Evolutionary conservation across 2,329 filamentous ascomycete genomes (phyloP).

Genomic region (Ophidiomyces ophidiicola): DNA sequence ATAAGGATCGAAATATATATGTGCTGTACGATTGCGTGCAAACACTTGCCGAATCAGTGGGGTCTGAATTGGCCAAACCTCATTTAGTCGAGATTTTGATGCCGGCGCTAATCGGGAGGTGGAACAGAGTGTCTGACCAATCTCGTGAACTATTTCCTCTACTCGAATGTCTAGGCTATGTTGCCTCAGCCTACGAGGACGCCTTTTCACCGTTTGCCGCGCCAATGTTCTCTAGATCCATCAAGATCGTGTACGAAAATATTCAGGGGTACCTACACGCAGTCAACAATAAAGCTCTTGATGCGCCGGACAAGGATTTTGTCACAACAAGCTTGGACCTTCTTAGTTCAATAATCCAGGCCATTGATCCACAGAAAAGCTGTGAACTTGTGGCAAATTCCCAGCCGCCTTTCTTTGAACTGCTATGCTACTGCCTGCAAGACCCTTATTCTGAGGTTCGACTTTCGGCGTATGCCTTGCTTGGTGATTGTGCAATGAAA

Average conservation of each 20-base stretch:
- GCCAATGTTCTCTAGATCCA: slow-evolving; percentile 76
- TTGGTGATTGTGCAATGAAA: slow-evolving; percentile 90
- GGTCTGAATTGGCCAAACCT: slow-evolving; percentile 64
- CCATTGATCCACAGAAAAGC: slow-evolving; percentile 61
- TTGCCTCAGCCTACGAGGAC: slow-evolving; percentile 72
- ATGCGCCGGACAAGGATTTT: slow-evolving; percentile 91
- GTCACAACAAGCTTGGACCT: slow-evolving; percentile 89
- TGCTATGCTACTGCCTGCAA: slow-evolving; percentile 84
- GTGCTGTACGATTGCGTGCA: slow-evolving; percentile 98
- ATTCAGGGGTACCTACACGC: slow-evolving; percentile 67
- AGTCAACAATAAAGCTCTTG: slow-evolving; percentile 53
- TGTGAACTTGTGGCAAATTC: slow-evolving; percentile 63
- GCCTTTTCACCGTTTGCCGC: slow-evolving; percentile 74
- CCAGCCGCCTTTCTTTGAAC: slow-evolving; percentile 76
- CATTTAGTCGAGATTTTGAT: slow-evolving; percentile 77
- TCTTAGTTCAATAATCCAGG: slow-evolving; percentile 84
- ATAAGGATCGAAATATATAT: slow-evolving; percentile 99
- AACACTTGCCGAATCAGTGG: slow-evolving; percentile 85
- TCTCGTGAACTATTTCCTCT: slow-evolving; percentile 89
- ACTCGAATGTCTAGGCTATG: slow-evolving; percentile 91
- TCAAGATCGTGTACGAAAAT: slow-evolving; percentile 83
- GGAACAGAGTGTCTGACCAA: slow-evolving; percentile 75
- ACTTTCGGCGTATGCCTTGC: slow-evolving; percentile 86
- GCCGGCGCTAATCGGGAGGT: slow-evolving; percentile 80
- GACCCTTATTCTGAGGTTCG: slow-evolving; percentile 83